Evolutionary conservation across 1,139 yeast genomes (phyloP), one percentile per base, ranked within the genome.

Genomic region (Taphrina populina): DNA sequence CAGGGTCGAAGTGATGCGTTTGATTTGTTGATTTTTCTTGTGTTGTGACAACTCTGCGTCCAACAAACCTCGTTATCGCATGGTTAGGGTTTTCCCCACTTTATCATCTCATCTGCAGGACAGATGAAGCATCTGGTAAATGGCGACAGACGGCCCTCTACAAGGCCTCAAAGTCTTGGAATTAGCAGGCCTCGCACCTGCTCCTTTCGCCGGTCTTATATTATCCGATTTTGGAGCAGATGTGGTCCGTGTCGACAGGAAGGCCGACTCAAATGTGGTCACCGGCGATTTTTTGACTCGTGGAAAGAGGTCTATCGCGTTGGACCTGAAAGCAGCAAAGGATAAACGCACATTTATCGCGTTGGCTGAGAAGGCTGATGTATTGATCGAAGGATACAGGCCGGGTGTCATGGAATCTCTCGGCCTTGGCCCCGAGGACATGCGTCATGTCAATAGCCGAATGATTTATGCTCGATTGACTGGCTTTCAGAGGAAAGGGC

Each of bases 181-280:
- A 44, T 45, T 63, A 23, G 65, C 65, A 15, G 65, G 65, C 8
- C 57, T 63, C 17, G 65, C 65, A 1, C 65, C 65, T 10, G 65
- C 63, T 3, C 65, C 65, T 0, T 56, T 62, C 24, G 61, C 63
- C 30, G 65, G 65, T 21, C 62, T 62, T 29, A 45, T 63, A 39
- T 49, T 70, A 19, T 70, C 73, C 1, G 70, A 69, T 47, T 70
- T 67, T 47, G 73, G 73, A 26, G 73, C 73, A 10, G 64, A 67
- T 19, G 71, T 70, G 4, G 64, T 70, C 13, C 65, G 70, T 40
- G 65, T 70, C 34, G 67, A 64, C 32, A 56, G 64, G 0, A 30
- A 26, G 24, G 57, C 59, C 15, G 44, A 43, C 23, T 33, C 60
- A 24, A 60, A 62, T 13, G 59, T 61, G 33, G 29, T 19, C 7